Evolutionary conservation across 352 stramenopile genomes (phyloP).

Genomic region (Phytophthora litchii): DNA sequence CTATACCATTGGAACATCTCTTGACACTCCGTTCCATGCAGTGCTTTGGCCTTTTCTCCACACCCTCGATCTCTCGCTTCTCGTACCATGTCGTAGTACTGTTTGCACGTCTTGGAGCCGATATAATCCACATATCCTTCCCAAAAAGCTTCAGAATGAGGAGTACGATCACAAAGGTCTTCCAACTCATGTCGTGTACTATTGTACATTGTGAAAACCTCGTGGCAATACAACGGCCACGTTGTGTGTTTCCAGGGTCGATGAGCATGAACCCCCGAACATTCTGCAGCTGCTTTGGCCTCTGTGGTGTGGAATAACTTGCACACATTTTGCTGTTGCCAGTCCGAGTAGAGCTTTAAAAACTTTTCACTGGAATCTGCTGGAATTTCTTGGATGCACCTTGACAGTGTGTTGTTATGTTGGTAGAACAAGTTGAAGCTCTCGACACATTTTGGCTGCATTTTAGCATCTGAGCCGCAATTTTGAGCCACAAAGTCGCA

Average conservation of each 20-base stretch:
- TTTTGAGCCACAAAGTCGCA: conserved; percentile 48
- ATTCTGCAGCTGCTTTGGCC: conserved; percentile 49
- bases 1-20: conserved; percentile 66
- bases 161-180: conserved; percentile 45
- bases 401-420: conserved; percentile 42
- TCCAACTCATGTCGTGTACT: conserved; percentile 50
- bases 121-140: conserved; percentile 66
- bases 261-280: conserved; percentile 43
- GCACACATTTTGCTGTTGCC: conserved; percentile 55
- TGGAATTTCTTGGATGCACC: conserved; percentile 35
- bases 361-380: conserved; percentile 34
- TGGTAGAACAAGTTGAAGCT: conserved; percentile 62
- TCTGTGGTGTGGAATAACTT: conserved; percentile 59
- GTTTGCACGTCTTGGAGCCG: conserved; percentile 54
- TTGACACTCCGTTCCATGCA: conserved; percentile 21
- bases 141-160: conserved; percentile 59
- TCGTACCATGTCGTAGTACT: conserved; percentile 63
- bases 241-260: conserved; percentile 50
- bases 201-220: conserved; percentile 63
- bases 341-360: conserved; percentile 47
- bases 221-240: conserved; percentile 63
- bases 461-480: conserved; percentile 32
- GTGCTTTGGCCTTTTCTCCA: conserved; percentile 11
- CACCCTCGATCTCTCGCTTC: conserved; percentile 37
- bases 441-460: conserved; percentile 42